Evolutionary conservation across 345 rosid species (phyloP).

Genomic region (Lepidium africanum): DNA sequence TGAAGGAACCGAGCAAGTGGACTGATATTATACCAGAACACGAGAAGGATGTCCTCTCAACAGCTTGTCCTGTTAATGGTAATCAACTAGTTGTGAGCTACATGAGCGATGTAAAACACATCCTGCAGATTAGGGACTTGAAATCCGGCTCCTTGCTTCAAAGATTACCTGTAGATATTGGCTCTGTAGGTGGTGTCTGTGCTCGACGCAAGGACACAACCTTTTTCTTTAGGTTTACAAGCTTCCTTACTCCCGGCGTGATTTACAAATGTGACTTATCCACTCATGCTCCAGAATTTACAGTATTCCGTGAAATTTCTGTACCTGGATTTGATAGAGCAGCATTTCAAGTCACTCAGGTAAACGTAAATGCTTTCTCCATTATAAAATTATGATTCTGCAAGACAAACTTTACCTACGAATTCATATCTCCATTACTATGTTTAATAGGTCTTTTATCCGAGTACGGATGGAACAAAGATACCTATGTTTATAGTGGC

Average conservation of each 20-base stretch:
- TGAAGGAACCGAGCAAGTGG: slow-evolving; percentile 71
- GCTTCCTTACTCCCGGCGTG: slow-evolving; percentile 84
- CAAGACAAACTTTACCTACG: neutral
- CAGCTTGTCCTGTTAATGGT: slow-evolving; percentile 57
- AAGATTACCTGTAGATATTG: slow-evolving; percentile 71
- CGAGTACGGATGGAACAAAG: slow-evolving; percentile 76
- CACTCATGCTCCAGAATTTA: slow-evolving; percentile 46
- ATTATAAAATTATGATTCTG: slow-evolving; percentile 1
- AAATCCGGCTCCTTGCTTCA: slow-evolving; percentile 67
- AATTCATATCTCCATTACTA: neutral
- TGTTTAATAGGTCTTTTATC: slow-evolving; percentile 57
- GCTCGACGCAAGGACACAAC: slow-evolving; percentile 54
- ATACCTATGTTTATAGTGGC: slow-evolving; percentile 77
- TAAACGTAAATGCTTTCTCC: slow-evolving; percentile 21
- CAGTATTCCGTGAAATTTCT: slow-evolving; percentile 62
- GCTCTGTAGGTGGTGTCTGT: slow-evolving; percentile 54
- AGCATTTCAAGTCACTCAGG: slow-evolving; percentile 74
- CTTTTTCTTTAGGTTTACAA: slow-evolving; percentile 60
- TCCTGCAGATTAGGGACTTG: slow-evolving; percentile 75
- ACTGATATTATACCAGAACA: slow-evolving; percentile 63
- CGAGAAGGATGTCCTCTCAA: slow-evolving; percentile 73
- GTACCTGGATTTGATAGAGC: slow-evolving; percentile 75
- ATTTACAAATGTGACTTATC: slow-evolving; percentile 69
- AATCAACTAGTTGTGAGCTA: slow-evolving; percentile 69
- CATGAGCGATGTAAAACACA: slow-evolving; percentile 80